These are phyloP conservation scores for Pistacia vera DNA, from an alignment of 345 rosid species.

Conservation along the genomic window DNA sequence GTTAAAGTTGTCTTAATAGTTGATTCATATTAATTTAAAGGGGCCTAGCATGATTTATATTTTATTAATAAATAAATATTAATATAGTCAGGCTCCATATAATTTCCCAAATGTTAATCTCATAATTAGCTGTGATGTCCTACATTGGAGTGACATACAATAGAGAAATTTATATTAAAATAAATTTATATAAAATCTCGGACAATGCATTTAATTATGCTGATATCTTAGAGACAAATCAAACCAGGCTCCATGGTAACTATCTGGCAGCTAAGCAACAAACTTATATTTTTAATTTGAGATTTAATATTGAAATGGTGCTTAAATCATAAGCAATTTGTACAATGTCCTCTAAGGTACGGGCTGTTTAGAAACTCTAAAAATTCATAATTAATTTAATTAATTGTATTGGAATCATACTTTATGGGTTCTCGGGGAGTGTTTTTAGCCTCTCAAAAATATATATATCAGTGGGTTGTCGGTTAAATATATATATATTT, in stretches of 20 bases:
- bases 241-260: conserved; percentile 38
- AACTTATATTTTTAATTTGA: conserved; percentile 1
- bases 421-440: background rate
- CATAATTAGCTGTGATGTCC: conserved; percentile 56
- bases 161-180: conserved; percentile 10
- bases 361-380: background rate
- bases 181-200: conserved; percentile 14
- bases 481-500: background rate
- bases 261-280: conserved; percentile 36
- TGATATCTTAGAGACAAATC: conserved; percentile 36
- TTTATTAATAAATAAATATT: too few species aligned
- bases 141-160: conserved; percentile 30
- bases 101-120: conserved; percentile 9
- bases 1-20: background rate
- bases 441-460: background rate
- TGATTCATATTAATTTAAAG: background rate
- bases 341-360: conserved; percentile 13
- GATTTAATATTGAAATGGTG: background rate
- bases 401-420: conserved; percentile 1
- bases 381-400: background rate
- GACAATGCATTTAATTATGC: too few species aligned
- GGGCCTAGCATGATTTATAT: background rate
- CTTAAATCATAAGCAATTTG: conserved; percentile 14
- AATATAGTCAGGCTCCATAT: background rate
- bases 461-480: background rate